Evolutionary conservation across 2,329 filamentous ascomycete species (phyloP), one percentile per base, ranked within the genome.

Genomic region (Colletotrichum trifolii): DNA sequence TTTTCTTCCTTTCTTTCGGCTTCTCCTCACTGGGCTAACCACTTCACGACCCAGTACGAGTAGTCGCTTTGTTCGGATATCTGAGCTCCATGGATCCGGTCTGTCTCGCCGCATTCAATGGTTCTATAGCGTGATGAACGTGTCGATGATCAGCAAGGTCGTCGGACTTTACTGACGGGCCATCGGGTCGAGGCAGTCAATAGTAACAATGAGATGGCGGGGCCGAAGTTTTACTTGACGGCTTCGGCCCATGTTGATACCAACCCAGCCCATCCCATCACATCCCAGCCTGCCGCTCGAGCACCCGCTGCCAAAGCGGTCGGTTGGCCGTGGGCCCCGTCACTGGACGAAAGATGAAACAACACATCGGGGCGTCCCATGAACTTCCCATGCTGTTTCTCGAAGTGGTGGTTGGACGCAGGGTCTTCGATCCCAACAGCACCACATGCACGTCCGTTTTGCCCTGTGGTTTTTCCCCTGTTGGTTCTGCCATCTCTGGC

Each of bases 381-480:
- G 25, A 25, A 25, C 25, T 25, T 25, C 25, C 25, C 25, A 25
- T 25, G 25, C 25, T 25, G 25, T 25, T 40, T 40, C 38, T 40
- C 38, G 38, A 40, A 13, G 25, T 12, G 43, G 45, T 47, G 45
- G 45, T 8, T 34, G 40, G 45, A 60, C 9, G 56, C 61, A 50
- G 49, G 49, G 49, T 50, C 56, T 64, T 49, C 48, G 42, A 45
- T 11, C 38, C 35, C 34, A 17, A 34, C 36, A 39, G 60, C 54
- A 48, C 47, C 11, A 52, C 46, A 49, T 60, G 38, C 39, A 60
- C 49, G 43, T 8, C n/a, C 15, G 10, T 12, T 11, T 8, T 38
- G 36, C 25, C 25, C 25, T 4, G 4, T 25, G 25, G 25, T 25
- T 25, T 25, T 25, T 25, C 25, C 25, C 25, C 3, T 25, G 4